Percentiles rank a stretch among this genome's conserved stretches.
Conservation (phyloP, 805 yeast genomes). For the Pichia scutulata region DNA sequence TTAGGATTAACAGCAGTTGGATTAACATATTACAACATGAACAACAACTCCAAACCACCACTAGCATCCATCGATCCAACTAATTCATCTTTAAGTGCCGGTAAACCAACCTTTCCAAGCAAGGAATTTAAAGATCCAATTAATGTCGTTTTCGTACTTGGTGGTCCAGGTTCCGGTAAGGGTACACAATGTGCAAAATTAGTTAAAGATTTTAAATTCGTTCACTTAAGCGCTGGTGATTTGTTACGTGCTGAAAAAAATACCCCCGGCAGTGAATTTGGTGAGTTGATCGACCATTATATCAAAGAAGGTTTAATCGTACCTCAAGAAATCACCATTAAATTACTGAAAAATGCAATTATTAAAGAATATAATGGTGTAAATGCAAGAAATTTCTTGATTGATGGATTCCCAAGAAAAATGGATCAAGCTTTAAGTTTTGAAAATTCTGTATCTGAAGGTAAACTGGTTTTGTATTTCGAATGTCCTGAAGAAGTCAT, state of each 20-base stretch:
- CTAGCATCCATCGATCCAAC: constrained; percentile 28
- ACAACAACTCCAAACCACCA: constrained; percentile 26
- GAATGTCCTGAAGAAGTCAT: constrained; percentile 79
- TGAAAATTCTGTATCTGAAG: constrained; percentile 67
- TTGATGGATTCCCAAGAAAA: constrained; percentile 96
- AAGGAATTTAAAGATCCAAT: constrained; percentile 26
- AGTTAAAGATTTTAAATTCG: constrained; percentile 72
- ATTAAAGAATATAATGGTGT: constrained; percentile 34
- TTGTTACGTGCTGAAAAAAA: constrained; percentile 85
- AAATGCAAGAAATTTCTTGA: constrained; percentile 61
- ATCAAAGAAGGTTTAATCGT: constrained; percentile 88
- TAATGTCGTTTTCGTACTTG: constrained; percentile 81
- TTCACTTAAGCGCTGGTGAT: constrained; percentile 95
- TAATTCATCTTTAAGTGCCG: constrained; percentile 28
- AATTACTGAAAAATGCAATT: constrained; percentile 75
- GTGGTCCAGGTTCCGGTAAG: constrained; percentile 98
- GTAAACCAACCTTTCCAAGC: constrained; percentile 7
- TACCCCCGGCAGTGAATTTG: constrained; percentile 74
- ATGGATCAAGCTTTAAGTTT: constrained; percentile 98
- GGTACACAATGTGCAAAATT: constrained; percentile 92
- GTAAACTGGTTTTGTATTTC: constrained; percentile 64
- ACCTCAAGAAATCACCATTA: constrained; percentile 88
- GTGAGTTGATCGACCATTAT: constrained; percentile 74
- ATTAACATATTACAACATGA: constrained; percentile 27
- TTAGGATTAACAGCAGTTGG: constrained; percentile 28